Evolutionary conservation across 306 rosid species (phyloP), one percentile per base, ranked within the genome.

Genomic region (Cicer judaicum): DNA sequence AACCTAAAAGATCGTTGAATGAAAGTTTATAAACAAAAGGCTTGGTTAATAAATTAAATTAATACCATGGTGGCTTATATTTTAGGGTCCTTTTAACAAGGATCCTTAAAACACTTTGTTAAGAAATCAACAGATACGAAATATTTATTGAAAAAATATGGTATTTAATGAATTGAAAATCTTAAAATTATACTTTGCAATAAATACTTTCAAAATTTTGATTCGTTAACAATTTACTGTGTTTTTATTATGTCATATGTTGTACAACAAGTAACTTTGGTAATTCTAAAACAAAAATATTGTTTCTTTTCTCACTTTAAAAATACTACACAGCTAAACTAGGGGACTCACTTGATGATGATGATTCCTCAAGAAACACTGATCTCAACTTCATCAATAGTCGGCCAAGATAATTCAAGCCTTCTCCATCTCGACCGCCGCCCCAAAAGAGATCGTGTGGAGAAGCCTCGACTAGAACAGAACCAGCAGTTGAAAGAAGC

Each of bases 381-480:
- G 95, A 89, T 72, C 98, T 86, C 83, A 94, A 70, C 73, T 85
- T 91, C 97, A 94, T 94, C 80, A 94, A 78, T 2, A 91, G 78
- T 80, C 97, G 85, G 6, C 98, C 98, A 4, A 94, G 88, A 84
- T 90, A 88, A 57, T 94, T 94, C 47, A 94, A 84, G 73, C 98
- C 98, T 79, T 94, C 97, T 21, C 97, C 98, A 1, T 86, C 94
- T 62, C 96, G 85, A 1, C 98, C 98, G 18, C 97, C 98, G 0
- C 98, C 98, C 98, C 96, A 94, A 76, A 94, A 86, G 19, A 94
- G 89, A 82, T 91, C 98, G 54, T 88, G 94, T 0, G 96, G 98
- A 29, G 98, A 88, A 61, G 97, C 93, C 85, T 94, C 98, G 46
- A 91, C 97, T 44, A 94, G 95, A 72, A 91, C 90, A 39, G 89